phyloP scores from a whole-genome alignment of 2,329 filamentous ascomycete genomes.

The Botrytis galanthina region DNA sequence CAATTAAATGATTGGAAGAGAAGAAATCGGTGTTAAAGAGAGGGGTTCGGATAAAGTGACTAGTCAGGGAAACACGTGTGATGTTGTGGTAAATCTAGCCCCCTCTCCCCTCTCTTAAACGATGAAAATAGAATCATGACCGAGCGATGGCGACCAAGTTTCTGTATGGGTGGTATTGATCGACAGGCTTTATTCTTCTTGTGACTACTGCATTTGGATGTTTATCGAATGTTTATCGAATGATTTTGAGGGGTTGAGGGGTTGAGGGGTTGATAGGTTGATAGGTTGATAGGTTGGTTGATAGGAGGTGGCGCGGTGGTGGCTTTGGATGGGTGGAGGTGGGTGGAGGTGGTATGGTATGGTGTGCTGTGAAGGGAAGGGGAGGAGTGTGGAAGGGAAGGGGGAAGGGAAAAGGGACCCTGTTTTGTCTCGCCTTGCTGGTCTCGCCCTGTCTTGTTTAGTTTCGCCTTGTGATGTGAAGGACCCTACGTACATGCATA shows the following conservation, averaged over 20 bases:
- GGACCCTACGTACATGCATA: neutral
- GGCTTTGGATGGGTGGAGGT: neutral
- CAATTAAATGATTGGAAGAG: neutral
- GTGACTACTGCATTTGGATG: neutral
- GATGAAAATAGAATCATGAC: neutral
- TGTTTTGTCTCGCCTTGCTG: neutral
- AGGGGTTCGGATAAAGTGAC: neutral
- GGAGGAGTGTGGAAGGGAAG: too few species aligned
- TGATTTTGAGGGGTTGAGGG: neutral
- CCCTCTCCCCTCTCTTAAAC: neutral
- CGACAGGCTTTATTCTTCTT: neutral
- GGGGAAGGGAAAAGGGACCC: neutral
- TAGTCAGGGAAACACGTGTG: constrained; percentile 1
- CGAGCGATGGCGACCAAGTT: neutral
- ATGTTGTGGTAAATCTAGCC: neutral
- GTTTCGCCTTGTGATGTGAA: neutral
- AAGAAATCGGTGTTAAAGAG: neutral
- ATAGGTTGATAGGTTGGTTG: too few species aligned
- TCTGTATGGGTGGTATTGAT: neutral
- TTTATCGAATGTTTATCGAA: neutral
- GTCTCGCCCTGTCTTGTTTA: neutral
- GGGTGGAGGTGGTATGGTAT: too few species aligned
- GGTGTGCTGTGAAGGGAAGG: neutral
- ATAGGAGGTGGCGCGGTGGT: neutral
- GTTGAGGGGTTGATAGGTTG: too few species aligned